Conservation (phyloP, 257 asterid genomes). For the Nicotiana attenuata region DNA sequence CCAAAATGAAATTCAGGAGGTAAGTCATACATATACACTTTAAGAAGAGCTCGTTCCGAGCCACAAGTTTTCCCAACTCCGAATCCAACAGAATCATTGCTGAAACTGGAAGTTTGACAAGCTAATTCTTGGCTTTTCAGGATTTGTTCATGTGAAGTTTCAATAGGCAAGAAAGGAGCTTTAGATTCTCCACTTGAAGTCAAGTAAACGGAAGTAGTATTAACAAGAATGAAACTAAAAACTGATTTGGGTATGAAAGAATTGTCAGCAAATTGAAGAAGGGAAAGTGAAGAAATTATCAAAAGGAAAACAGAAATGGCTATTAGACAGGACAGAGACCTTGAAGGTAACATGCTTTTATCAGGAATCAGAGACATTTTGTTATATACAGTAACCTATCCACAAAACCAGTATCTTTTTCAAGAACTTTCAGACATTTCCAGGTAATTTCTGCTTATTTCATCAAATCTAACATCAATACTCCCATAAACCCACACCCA, state of each 20-base stretch:
- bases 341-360: slow-evolving; percentile 49
- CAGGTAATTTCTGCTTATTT: not conserved
- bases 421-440: not conserved
- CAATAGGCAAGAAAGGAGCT: slow-evolving; percentile 11
- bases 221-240: slow-evolving; percentile 28
- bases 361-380: slow-evolving; percentile 43
- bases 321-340: slow-evolving; percentile 50
- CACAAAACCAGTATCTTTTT: not conserved
- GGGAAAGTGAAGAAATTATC: slow-evolving; percentile 45
- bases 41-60: slow-evolving; percentile 39
- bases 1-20: slow-evolving; percentile 79
- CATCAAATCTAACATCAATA: too few relatives aligned
- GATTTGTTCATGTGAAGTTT: slow-evolving; percentile 10
- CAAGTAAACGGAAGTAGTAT: slow-evolving; percentile 27
- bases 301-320: slow-evolving; percentile 51
- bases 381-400: not conserved
- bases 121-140: slow-evolving; percentile 8
- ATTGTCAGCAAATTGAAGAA: slow-evolving; percentile 34
- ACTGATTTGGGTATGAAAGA: slow-evolving; percentile 33
- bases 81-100: slow-evolving; percentile 4
- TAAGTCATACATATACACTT: slow-evolving; percentile 71
- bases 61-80: slow-evolving; percentile 31
- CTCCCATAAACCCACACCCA: too few relatives aligned
- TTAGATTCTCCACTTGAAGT: slow-evolving; percentile 10
- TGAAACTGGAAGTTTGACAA: slow-evolving; percentile 8